Conservation (phyloP, 139 green algal species). For the Yamagishiella unicocca region DNA sequence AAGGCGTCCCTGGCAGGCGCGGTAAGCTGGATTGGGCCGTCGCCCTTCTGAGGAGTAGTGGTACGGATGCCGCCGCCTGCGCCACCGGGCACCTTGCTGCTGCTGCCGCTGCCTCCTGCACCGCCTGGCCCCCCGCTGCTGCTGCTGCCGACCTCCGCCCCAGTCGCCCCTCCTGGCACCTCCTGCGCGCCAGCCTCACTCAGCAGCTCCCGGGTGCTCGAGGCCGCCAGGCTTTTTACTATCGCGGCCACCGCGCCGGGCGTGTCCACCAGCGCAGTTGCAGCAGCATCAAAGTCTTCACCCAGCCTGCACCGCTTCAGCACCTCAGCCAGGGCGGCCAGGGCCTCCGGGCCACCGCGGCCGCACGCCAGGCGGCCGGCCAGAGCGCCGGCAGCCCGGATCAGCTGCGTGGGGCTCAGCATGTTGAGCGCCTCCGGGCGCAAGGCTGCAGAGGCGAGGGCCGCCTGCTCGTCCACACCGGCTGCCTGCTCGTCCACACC, state of each 20-base stretch:
- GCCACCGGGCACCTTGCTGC: too few relatives aligned
- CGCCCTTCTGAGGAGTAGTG: too few relatives aligned
- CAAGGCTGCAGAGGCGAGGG: background rate
- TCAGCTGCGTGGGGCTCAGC: background rate
- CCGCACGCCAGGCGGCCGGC: background rate
- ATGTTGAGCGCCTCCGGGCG: background rate
- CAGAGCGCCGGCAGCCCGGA: background rate
- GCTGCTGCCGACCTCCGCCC: background rate
- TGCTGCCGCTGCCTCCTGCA: background rate
- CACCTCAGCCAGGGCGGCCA: background rate
- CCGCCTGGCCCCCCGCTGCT: background rate
- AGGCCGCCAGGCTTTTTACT: too few relatives aligned
- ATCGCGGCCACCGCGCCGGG: background rate
- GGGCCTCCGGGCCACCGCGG: background rate
- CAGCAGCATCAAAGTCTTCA: background rate
- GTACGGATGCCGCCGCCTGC: too few relatives aligned
- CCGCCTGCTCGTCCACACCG: too few relatives aligned
- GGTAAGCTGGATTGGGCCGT: background rate
- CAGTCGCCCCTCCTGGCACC: too few relatives aligned
- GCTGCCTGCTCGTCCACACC: background rate
- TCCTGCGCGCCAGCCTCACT: too few relatives aligned
- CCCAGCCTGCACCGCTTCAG: background rate
- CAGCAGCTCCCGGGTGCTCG: too few relatives aligned
- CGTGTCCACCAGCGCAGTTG: background rate
- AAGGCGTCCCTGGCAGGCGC: background rate